Percentiles rank a stretch among this genome's conserved stretches.
These are phyloP conservation scores for Fragaria ananassa DNA, from an alignment of 306 rosid species.

Conservation along the genomic window DNA sequence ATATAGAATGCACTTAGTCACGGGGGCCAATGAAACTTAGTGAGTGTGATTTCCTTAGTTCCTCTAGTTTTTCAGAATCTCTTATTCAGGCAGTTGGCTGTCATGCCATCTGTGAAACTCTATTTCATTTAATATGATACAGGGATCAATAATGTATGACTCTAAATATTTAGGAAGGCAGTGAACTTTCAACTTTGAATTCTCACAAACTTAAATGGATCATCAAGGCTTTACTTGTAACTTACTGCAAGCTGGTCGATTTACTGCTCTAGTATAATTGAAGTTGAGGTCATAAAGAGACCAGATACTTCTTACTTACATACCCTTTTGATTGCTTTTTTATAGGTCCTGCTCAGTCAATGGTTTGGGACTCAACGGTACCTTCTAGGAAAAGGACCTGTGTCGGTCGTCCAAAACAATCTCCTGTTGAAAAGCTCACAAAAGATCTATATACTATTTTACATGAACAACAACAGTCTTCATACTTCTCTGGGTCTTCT, in stretches of 20 bases:
- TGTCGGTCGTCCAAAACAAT: slow-evolving; percentile 71
- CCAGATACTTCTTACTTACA: slow-evolving; percentile 25
- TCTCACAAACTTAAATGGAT: not conserved
- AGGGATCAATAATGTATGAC: not conserved
- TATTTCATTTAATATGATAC: not conserved
- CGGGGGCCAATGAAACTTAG: not conserved
- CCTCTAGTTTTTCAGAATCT: not conserved
- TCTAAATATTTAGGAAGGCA: not conserved
- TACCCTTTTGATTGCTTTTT: slow-evolving; percentile 27
- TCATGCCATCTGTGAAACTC: not conserved
- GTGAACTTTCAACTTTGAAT: not conserved
- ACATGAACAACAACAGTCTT: slow-evolving; percentile 87
- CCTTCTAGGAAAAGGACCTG: slow-evolving; percentile 97
- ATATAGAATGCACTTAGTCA: not conserved
- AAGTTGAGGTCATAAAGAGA: slow-evolving; percentile 8
- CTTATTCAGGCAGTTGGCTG: slow-evolving; percentile 11
- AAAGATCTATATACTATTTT: slow-evolving; percentile 86
- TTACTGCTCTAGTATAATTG: not conserved
- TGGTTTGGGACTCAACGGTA: slow-evolving; percentile 83
- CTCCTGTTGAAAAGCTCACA: slow-evolving; percentile 91
- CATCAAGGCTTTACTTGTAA: not conserved
- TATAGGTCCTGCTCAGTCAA: slow-evolving; percentile 87
- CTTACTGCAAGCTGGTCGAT: slow-evolving; percentile 1
- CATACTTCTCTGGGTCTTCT: slow-evolving; percentile 82
- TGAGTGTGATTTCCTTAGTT: not conserved